Percentiles rank a stretch among this genome's conserved stretches.
Evolutionary conservation across 345 rosid species (phyloP).

Genomic region (Citrus inodora): DNA sequence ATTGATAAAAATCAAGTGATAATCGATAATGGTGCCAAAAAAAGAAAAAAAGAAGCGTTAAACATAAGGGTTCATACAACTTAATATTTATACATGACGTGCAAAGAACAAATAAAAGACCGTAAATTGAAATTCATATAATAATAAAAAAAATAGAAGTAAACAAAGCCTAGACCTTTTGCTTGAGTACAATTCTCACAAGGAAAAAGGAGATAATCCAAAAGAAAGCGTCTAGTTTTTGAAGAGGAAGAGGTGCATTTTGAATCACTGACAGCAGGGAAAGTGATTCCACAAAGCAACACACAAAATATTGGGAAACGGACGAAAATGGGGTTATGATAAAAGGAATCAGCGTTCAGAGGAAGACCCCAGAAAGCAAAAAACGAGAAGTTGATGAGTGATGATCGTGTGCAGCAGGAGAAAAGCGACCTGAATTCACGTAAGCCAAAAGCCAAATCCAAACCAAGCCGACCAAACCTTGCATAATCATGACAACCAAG

Average conservation of each 20-base stretch:
- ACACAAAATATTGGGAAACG: too few species aligned
- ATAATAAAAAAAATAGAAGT: background rate
- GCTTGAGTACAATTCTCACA: background rate
- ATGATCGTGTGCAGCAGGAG: background rate
- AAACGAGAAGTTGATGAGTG: background rate
- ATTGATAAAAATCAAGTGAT: background rate
- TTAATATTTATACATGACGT: too few species aligned
- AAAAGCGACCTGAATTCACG: background rate
- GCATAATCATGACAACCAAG: background rate
- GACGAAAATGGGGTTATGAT: background rate
- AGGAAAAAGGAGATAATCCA: background rate
- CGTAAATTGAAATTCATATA: background rate
- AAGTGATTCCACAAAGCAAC: background rate
- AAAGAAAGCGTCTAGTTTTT: background rate
- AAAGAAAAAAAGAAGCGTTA: background rate
- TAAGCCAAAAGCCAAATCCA: background rate
- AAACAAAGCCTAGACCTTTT: background rate
- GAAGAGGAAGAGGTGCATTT: background rate
- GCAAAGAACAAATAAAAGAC: background rate
- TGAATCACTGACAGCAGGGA: background rate
- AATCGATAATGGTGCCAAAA: background rate
- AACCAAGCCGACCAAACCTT: background rate
- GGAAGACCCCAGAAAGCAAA: background rate
- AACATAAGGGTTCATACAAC: background rate
- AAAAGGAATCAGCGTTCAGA: background rate